Evolutionary conservation across 1,139 yeast genomes (phyloP).

Genomic region (Sugiyamaella paludigena): DNA sequence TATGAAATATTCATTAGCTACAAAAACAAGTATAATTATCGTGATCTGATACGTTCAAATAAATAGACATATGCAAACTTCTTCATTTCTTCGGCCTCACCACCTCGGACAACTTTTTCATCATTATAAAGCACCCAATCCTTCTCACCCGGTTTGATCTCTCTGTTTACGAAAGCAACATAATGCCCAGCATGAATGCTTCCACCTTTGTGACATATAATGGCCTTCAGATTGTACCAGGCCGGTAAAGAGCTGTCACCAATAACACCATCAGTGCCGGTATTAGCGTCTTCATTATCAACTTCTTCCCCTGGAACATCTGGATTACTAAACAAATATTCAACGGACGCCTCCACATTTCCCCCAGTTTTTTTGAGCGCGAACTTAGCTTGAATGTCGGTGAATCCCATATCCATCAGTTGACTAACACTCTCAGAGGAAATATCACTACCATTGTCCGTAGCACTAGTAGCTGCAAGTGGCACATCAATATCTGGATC

Average conservation of each 20-base stretch:
- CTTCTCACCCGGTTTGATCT: slow-evolving; percentile 39
- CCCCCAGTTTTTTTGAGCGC: slow-evolving; percentile 60
- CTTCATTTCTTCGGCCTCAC: slow-evolving; percentile 56
- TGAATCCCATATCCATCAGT: slow-evolving; percentile 76
- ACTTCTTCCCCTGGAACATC: slow-evolving; percentile 40
- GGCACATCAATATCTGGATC: slow-evolving; percentile 75
- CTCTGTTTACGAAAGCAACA: slow-evolving; percentile 69
- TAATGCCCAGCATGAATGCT: slow-evolving; percentile 97
- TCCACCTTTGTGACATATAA: slow-evolving; percentile 90
- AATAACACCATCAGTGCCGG: slow-evolving; percentile 13
- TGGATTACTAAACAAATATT: slow-evolving; percentile 81
- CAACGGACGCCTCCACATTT: slow-evolving; percentile 75
- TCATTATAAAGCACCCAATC: slow-evolving; percentile 89
- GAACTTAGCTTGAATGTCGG: slow-evolving; percentile 57
- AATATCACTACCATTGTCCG: background rate
- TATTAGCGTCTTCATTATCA: slow-evolving; percentile 23
- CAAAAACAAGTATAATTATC: too few relatives aligned
- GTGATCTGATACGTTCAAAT: slow-evolving; percentile 31
- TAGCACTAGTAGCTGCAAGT: slow-evolving; percentile 30
- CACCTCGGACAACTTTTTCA: slow-evolving; percentile 82
- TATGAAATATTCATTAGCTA: too few relatives aligned
- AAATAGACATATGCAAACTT: slow-evolving; percentile 50
- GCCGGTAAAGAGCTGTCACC: slow-evolving; percentile 36
- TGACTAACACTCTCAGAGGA: slow-evolving; percentile 46
- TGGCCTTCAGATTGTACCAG: slow-evolving; percentile 59